Evolutionary conservation across 2,329 filamentous ascomycete species (phyloP), one percentile per base, ranked within the genome.

Genomic region (Trichoderma sp.): DNA sequence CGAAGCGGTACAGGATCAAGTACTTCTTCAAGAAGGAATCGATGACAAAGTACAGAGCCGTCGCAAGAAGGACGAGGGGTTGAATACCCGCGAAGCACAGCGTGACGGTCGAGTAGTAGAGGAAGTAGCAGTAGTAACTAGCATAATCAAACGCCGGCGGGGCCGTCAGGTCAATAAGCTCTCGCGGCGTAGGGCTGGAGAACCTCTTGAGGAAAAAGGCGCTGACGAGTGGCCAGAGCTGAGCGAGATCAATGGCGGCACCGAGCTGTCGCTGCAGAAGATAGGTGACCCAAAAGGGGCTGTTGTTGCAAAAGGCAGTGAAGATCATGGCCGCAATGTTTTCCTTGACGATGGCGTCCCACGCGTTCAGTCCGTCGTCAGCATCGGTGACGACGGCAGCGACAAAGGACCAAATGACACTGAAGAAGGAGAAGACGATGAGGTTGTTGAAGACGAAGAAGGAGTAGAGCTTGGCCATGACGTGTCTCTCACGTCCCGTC

Each of bases 381-480:
- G 90, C 90, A 62, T 88, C 85, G 3, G 89, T 82, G 63, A 95
- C 86, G 50, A 97, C 91, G 5, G 87, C 87, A 1, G 91, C 85
- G 9, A 95, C 87, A 80, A 95, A 95, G 1, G 87, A 87, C 91
- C 94, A 98, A 18, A 95, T 85, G 1, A 94, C 92, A 62, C 94
- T 94, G 84, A 98, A 98, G 16, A 98, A 87, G 12, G 95, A 98
- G 84, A 98, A 98, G 75, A 98, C 92, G 78, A 99, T 87, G 74
- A 99, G 85, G 82, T 98, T 98, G 89, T 99, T 99, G 88, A 99
- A 95, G 71, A 98, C 91, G 84, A 99, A 99, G 86, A 99, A 99
- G 21, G 94, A 90, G 85, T 97, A 99, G 3, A 99, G 89, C 84
- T 97, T 97, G 77, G 91, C 92, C 76, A 97, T 89, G 71, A 99